phyloP scores from a whole-genome alignment of 371 early-diverging fungal genomes.

The Blakeslea trispora region DNA sequence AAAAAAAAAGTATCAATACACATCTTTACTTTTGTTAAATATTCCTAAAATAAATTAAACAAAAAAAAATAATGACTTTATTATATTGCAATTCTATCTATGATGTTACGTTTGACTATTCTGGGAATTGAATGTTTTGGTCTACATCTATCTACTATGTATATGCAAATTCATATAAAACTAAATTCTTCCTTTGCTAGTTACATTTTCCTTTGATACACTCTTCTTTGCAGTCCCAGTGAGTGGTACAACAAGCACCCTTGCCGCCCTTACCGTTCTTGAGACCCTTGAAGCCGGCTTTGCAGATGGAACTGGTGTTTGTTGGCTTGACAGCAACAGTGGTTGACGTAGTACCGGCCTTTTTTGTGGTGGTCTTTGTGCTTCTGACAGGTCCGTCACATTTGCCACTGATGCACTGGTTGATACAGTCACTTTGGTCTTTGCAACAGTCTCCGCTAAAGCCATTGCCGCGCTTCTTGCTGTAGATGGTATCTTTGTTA shows the following conservation, averaged over 20 bases:
- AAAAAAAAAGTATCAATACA: too few species aligned
- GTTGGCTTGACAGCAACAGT: neutral
- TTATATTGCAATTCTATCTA: too few species aligned
- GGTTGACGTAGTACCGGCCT: neutral
- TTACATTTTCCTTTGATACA: slow-evolving; percentile 11
- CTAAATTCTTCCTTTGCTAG: too few species aligned
- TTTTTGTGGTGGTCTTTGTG: neutral
- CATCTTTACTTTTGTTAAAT: too few species aligned
- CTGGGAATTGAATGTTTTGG: too few species aligned
- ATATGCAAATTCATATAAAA: too few species aligned
- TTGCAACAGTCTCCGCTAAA: slow-evolving; percentile 7
- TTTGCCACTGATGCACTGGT: slow-evolving; percentile 5
- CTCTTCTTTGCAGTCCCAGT: slow-evolving; percentile 12
- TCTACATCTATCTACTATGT: too few species aligned
- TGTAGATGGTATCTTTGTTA: too few species aligned
- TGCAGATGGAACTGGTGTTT: neutral
- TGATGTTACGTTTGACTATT: too few species aligned
- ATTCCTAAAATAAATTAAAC: too few species aligned
- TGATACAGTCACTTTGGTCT: slow-evolving; percentile 1
- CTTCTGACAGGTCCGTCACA: neutral
- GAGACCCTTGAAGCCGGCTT: slow-evolving; percentile 10
- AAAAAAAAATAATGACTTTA: too few species aligned
- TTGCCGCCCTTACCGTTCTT: slow-evolving; percentile 3
- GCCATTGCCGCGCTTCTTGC: neutral
- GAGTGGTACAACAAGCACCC: slow-evolving; percentile 12